Evolutionary conservation across 1,284 basidiomycete species (phyloP).

Genomic region (Tausonia pullulans): DNA sequence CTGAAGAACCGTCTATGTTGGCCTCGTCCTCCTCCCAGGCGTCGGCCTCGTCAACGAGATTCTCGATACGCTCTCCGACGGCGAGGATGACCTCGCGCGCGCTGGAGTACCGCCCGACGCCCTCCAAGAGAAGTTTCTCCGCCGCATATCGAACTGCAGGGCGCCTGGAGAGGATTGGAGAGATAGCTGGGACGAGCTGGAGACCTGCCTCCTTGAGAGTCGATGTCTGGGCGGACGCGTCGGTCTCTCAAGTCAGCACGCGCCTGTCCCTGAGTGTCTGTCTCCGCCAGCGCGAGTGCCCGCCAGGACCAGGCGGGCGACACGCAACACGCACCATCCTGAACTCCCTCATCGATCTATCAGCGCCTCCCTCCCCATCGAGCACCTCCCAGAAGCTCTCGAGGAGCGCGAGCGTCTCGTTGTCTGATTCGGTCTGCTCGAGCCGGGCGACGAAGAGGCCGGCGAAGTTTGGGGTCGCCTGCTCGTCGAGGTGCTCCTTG

Average conservation of each 20-base stretch:
- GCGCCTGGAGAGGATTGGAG: conserved; percentile 6
- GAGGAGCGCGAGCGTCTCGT: conserved; percentile 3
- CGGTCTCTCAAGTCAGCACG: too few species aligned
- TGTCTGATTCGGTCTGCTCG: conserved; percentile 8
- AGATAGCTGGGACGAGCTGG: conserved; percentile 11
- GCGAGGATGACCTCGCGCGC: conserved; percentile 12
- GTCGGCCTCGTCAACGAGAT: conserved; percentile 5
- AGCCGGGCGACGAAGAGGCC: conserved; percentile 3
- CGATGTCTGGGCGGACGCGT: background rate
- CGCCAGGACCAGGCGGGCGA: too few species aligned
- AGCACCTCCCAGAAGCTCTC: conserved; percentile 12
- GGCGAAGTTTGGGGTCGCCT: background rate
- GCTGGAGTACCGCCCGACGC: conserved; percentile 1
- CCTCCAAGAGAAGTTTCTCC: conserved; percentile 1
- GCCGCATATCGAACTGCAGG: background rate
- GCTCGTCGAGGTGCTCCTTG: background rate
- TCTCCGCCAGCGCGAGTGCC: too few species aligned
- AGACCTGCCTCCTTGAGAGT: background rate
- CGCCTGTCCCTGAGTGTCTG: too few species aligned
- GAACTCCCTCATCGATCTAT: background rate
- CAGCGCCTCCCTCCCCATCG: background rate
- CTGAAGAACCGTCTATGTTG: too few species aligned
- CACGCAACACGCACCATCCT: background rate
- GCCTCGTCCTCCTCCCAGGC: background rate
- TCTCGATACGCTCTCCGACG: conserved; percentile 12